Percentiles rank a stretch among this genome's conserved stretches.
phyloP scores from a whole-genome alignment of 441 rosid species.

The Corymbia citriodora region DNA sequence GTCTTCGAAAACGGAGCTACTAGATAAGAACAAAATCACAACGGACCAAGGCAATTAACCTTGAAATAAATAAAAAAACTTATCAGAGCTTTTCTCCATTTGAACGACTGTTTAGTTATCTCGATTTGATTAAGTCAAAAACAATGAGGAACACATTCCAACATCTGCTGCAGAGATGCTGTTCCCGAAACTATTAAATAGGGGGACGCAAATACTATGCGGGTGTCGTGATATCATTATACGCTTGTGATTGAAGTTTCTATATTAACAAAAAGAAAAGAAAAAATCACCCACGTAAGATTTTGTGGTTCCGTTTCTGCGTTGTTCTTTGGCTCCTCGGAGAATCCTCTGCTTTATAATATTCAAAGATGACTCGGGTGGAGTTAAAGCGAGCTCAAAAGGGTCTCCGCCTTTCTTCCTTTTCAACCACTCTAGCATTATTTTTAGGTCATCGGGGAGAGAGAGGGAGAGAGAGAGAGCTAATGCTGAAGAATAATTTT shows the following conservation, averaged over 20 bases:
- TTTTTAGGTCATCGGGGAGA: not conserved
- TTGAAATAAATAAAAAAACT: not conserved
- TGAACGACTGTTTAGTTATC: not conserved
- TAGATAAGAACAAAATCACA: not conserved
- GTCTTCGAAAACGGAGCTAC: not conserved
- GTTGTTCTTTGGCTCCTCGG: constrained; percentile 21
- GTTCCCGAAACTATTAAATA: constrained; percentile 4
- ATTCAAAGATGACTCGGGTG: constrained; percentile 4
- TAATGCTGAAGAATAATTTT: not conserved
- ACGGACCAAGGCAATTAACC: not conserved
- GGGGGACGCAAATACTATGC: not conserved
- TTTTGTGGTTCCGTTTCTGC: constrained; percentile 23
- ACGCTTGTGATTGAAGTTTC: constrained; percentile 12
- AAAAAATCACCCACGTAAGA: not conserved
- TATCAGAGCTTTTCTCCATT: not conserved
- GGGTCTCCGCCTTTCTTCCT: constrained; percentile 23
- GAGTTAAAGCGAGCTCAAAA: constrained; percentile 20
- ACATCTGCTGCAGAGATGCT: not conserved
- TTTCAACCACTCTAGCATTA: constrained; percentile 38
- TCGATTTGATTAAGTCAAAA: not conserved
- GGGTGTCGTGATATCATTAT: constrained; percentile 15
- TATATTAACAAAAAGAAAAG: not conserved
- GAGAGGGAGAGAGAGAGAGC: not conserved
- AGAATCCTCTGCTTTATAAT: constrained; percentile 31
- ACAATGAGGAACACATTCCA: not conserved